Percentiles rank a stretch among this genome's conserved stretches.
These are phyloP conservation scores for Linnemannia schmuckeri DNA, from an alignment of 192 early-diverging fungal species.

Conservation along the genomic window DNA sequence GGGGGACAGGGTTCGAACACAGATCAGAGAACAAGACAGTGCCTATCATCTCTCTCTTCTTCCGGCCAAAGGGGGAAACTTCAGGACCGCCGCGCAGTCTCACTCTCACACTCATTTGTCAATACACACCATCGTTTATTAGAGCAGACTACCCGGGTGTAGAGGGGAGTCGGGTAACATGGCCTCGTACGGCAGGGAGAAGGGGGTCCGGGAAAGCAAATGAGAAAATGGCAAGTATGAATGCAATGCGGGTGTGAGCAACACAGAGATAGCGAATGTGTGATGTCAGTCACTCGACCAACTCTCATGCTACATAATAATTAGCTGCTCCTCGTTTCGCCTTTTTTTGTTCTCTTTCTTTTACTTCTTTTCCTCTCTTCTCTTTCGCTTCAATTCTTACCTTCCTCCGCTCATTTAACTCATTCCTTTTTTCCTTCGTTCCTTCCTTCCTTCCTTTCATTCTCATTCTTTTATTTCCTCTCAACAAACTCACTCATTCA, in stretches of 20 bases:
- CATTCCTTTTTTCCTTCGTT: not conserved
- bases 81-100: conserved; percentile 7
- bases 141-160: too few species aligned
- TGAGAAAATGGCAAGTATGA: too few species aligned
- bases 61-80: conserved; percentile 5
- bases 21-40: not conserved
- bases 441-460: not conserved
- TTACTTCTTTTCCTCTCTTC: not conserved
- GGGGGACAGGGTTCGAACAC: not conserved
- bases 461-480: not conserved
- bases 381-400: not conserved
- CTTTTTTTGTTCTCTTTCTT: not conserved
- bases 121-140: too few species aligned
- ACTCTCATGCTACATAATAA: not conserved
- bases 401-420: not conserved
- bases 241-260: not conserved
- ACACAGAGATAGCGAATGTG: not conserved
- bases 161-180: too few species aligned
- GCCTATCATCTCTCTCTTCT: not conserved
- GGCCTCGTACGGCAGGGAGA: not conserved
- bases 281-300: not conserved
- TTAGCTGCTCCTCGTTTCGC: not conserved
- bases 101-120: not conserved
- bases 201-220: not conserved
- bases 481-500: not conserved